phyloP scores from a whole-genome alignment of 108 stramenopile genomes.

The Schizochytrium sp. region DNA sequence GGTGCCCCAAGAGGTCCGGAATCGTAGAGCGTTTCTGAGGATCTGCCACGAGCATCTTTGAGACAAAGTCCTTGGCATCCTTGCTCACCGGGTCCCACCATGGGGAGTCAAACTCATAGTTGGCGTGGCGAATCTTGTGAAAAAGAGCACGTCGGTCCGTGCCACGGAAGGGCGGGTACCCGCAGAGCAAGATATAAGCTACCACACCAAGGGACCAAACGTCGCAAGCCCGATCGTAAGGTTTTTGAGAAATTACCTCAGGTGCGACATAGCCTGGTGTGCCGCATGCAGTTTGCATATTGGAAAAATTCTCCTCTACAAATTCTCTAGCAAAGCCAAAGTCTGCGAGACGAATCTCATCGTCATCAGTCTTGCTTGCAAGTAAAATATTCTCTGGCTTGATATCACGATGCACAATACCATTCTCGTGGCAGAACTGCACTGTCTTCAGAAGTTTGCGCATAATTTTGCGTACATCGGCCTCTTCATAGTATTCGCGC shows the following conservation, averaged over 20 bases:
- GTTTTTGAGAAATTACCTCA: constrained; percentile 88
- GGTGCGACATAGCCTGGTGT: constrained; percentile 95
- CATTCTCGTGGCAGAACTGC: constrained; percentile 92
- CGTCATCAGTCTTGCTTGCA: constrained; percentile 81
- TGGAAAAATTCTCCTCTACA: constrained; percentile 75
- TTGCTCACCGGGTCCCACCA: constrained; percentile 67
- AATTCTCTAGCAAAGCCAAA: constrained; percentile 96
- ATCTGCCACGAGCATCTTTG: constrained; percentile 18
- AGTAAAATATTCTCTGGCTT: constrained; percentile 98
- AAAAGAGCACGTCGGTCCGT: constrained; percentile 74
- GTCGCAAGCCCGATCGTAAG: constrained; percentile 91
- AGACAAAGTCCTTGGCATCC: constrained; percentile 55
- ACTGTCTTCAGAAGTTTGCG: constrained; percentile 89
- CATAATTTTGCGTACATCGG: constrained; percentile 48
- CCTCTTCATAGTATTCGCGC: constrained; percentile 31
- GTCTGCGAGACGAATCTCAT: constrained; percentile 95
- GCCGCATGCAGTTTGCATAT: constrained; percentile 93
- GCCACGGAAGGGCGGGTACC: constrained; percentile 82
- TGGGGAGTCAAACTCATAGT: constrained; percentile 63
- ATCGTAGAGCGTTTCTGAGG: constrained; percentile 9
- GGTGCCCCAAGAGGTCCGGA: neutral
- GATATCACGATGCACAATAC: constrained; percentile 95
- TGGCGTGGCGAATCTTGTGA: constrained; percentile 64
- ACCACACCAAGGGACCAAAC: constrained; percentile 96
- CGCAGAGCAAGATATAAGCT: constrained; percentile 92